Evolutionary conservation across 441 rosid species (phyloP), one percentile per base, ranked within the genome.

Genomic region (Gossypium aridum): DNA sequence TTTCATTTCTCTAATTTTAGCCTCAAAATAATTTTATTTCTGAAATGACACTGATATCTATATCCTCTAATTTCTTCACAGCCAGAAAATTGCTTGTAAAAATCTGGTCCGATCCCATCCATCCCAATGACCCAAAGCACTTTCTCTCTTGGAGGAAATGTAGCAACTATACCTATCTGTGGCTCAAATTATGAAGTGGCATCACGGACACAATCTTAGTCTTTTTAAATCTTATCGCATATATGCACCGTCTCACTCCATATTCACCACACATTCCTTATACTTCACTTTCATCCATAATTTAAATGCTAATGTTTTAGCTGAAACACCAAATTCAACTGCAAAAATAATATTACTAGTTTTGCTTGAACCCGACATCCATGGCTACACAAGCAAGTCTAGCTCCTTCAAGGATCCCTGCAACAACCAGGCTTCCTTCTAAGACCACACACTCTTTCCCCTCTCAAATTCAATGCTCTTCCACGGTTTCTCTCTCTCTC

Each of bases 321-420:
- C 34, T 64, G 49, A 9, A 43, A 43, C 49, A 10, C 13, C 14
- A 43, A 43, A 43, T 43, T 43, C 49, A 43, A 43, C 49, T 43
- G 49, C 49, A 43, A 43, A 43, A 43, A 66, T 16, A 45, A 53
- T 26, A 22, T 3, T 51, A 6, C 54, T 55, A 54, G 77, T 78
- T 81, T 71, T 68, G 70, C 80, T 83, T 79, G 85, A 73, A 87
- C 83, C 85, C 80, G 49, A 25, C 14, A 56, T 61, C 51, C 76
- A 95, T 95, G 99, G 96, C 99, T 72, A 83, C 92, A 69, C 93
- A 89, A 77, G 90, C 98, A 82, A 93, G 95, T 85, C 89, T 95
- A 26, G 97, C 96, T 80, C 85, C 96, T 72, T 88, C 95, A 2
- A 91, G 97, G 80, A 80, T 90, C 79, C 92, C 88, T 2, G 83